Evolutionary conservation across 371 early-diverging fungal species (phyloP), one percentile per base, ranked within the genome.

Genomic region (Circinella umbellata): DNA sequence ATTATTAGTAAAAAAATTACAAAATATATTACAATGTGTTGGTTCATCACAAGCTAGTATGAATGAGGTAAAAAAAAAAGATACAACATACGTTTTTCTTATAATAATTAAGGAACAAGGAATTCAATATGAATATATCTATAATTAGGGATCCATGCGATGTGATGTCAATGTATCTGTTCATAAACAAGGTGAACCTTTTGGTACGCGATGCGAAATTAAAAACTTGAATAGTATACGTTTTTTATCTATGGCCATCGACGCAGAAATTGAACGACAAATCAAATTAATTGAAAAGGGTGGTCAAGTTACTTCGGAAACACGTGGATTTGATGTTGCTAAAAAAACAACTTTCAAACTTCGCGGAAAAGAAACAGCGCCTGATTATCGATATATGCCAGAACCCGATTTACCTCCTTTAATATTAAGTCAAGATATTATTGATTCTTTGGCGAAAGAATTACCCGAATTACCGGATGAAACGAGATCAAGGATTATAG

Each of bases 91-190:
- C 13, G 61, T 13, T 11, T 11, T 17, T 11, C 61, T 3, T 34
- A 35, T 17, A 13, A 27, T 9, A 14, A n/a, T 35, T 3, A 14
- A 49, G 20, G n/a, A 36, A 13, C 36, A 68, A 61, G 47, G 17
- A 60, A 10, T 34, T 38, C 34, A 20, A 51, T 47, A 18, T 27
- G 11, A 57, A 57, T 10, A 37, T 7, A 17, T 57, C 18, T 57
- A 18, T 20, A 20, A 36, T n/a, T 48, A 90, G 84, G 96, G 98
- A 0, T 93, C 95, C 0, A 85, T 94, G 85, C 88, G 98, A 35
- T 94, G 94, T 69, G 98, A 97, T 80, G 94, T 96, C 39, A 97
- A 97, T 72, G 92, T 97, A 10, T 96, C 96, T 7, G 92, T 96
- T 1, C 81, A 84, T 47, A 69, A 78, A 64, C 69, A 70, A 5